Conservation (phyloP, 2,329 filamentous ascomycete genomes). For the Aspergillus tubingensis region DNA sequence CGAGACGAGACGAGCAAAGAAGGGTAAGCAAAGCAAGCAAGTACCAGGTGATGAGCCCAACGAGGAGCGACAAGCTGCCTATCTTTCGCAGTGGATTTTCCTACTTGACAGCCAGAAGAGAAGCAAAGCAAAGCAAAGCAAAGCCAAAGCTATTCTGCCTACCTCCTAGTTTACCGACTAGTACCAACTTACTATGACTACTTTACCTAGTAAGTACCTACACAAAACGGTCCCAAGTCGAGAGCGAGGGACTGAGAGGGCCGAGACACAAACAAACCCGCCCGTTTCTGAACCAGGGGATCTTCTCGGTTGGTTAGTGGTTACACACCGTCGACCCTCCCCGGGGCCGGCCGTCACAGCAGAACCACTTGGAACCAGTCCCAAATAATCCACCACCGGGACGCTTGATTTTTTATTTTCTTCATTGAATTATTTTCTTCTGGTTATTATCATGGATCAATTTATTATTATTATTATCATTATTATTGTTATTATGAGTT, state of each 20-base stretch:
- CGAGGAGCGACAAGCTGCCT: too few relatives aligned
- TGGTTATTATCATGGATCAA: too few relatives aligned
- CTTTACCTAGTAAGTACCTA: background rate
- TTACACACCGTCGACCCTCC: conserved; percentile 16
- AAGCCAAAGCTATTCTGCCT: background rate
- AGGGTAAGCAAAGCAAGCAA: too few relatives aligned
- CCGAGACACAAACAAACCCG: conserved; percentile 23
- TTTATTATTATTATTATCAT: too few relatives aligned
- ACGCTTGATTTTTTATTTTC: background rate
- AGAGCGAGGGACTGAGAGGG: conserved; percentile 23
- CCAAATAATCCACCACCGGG: background rate
- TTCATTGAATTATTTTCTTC: background rate
- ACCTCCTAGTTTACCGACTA: too few relatives aligned
- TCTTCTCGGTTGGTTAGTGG: conserved; percentile 15
- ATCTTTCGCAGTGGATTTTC: too few relatives aligned
- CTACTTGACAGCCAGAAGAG: background rate
- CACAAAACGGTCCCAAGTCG: conserved; percentile 18
- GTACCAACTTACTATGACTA: too few relatives aligned
- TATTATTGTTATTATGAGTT: too few relatives aligned
- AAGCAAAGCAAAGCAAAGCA: background rate
- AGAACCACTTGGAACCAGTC: conserved; percentile 10
- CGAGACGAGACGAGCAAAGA: background rate
- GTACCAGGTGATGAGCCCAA: too few relatives aligned
- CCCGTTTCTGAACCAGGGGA: conserved; percentile 19
- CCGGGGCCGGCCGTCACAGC: conserved; percentile 20